Conservation (phyloP, 2,329 filamentous ascomycete species). For the Cordyceps cicadae region DNA sequence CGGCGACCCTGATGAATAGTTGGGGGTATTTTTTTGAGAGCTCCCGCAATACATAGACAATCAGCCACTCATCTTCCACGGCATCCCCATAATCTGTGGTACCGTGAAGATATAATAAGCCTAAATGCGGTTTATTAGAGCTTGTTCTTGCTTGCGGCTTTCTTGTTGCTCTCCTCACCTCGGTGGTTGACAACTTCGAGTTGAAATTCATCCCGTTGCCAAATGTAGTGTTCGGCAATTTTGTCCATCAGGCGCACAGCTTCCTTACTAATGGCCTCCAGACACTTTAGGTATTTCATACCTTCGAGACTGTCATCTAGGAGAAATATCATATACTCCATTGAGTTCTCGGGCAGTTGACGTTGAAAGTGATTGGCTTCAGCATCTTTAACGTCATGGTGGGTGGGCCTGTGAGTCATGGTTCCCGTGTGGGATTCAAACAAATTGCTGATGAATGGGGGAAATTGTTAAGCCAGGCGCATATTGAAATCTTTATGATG, state of each 20-base stretch:
- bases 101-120: slow-evolving; percentile 60
- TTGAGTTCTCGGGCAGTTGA: slow-evolving; percentile 63
- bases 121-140: slow-evolving; percentile 22
- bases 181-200: slow-evolving; percentile 53
- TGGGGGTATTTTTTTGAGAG: slow-evolving; percentile 63
- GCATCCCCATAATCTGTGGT: slow-evolving; percentile 86
- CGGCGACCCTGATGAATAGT: slow-evolving; percentile 74
- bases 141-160: background rate
- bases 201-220: slow-evolving; percentile 81
- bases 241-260: slow-evolving; percentile 54
- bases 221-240: slow-evolving; percentile 79
- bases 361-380: background rate
- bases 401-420: background rate
- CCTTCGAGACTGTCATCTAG: slow-evolving; percentile 47
- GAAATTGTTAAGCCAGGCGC: background rate
- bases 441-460: background rate
- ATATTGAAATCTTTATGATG: background rate
- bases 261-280: slow-evolving; percentile 66
- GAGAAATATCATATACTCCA: slow-evolving; percentile 71
- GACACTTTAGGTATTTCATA: slow-evolving; percentile 50
- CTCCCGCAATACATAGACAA: slow-evolving; percentile 81
- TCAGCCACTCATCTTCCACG: slow-evolving; percentile 94
- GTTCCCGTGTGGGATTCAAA: background rate
- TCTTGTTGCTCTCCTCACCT: slow-evolving; percentile 33
- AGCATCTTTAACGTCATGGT: background rate